phyloP scores from a whole-genome alignment of 768 basidiomycete species.

The Kwoniella botswanensis region DNA sequence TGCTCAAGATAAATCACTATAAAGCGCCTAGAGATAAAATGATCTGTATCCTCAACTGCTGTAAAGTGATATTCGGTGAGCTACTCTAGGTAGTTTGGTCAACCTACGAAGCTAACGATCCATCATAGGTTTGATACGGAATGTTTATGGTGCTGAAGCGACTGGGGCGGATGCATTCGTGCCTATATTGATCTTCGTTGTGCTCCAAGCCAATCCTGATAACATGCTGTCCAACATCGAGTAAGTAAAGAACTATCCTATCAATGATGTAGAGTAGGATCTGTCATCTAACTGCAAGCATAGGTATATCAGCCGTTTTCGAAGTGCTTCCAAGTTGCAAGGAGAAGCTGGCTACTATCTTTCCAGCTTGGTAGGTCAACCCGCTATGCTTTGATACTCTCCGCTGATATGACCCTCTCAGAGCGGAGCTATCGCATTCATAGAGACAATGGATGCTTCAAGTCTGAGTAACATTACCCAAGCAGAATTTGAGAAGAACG shows the following conservation, averaged over 20 bases:
- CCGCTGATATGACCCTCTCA: slow-evolving; percentile 51
- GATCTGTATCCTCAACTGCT: slow-evolving; percentile 95
- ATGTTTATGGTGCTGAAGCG: slow-evolving; percentile 71
- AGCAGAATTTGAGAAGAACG: slow-evolving; percentile 85
- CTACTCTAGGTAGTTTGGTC: slow-evolving; percentile 23
- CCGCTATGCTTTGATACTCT: background rate
- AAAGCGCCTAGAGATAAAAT: slow-evolving; percentile 98
- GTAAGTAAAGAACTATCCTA: slow-evolving; percentile 59
- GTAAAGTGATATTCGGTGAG: slow-evolving; percentile 98
- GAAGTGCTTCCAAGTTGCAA: slow-evolving; percentile 84
- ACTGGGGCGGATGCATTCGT: slow-evolving; percentile 83
- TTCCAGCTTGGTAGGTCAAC: slow-evolving; percentile 74
- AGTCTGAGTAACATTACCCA: slow-evolving; percentile 91
- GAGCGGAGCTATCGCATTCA: slow-evolving; percentile 97
- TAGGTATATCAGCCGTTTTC: slow-evolving; percentile 94
- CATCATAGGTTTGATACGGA: slow-evolving; percentile 78
- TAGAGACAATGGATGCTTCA: slow-evolving; percentile 97
- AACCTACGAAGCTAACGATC: background rate
- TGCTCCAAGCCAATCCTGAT: slow-evolving; percentile 90
- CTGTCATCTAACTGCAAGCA: background rate
- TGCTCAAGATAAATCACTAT: slow-evolving; percentile 96
- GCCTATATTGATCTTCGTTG: slow-evolving; percentile 90
- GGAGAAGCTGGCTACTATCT: slow-evolving; percentile 97
- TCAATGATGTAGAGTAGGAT: background rate
- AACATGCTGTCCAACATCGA: slow-evolving; percentile 94